phyloP scores from a whole-genome alignment of 2,329 filamentous ascomycete species.

The Colletotrichum caudatum region DNA sequence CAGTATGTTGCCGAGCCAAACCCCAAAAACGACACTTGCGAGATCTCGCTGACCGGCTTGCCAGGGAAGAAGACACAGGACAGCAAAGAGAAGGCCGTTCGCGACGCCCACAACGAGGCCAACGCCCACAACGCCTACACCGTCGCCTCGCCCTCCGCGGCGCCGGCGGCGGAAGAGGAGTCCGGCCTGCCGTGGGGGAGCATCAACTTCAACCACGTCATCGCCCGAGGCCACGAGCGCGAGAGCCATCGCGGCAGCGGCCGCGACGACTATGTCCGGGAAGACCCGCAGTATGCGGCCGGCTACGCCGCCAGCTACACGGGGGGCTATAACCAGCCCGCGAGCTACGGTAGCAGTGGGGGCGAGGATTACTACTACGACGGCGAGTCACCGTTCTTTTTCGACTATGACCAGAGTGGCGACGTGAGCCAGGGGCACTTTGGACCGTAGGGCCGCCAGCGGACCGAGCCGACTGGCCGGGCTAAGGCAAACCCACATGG shows the following conservation, averaged over 20 bases:
- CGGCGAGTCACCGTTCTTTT: conserved; percentile 44
- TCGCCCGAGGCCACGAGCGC: conserved; percentile 63
- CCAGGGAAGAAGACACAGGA: conserved; percentile 78
- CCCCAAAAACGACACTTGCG: background rate
- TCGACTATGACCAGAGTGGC: conserved; percentile 42
- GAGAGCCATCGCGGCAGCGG: conserved; percentile 59
- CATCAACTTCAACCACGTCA: conserved; percentile 69
- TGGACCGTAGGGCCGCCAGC: conserved; percentile 6
- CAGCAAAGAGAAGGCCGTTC: conserved; percentile 73
- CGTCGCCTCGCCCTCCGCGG: conserved; percentile 68
- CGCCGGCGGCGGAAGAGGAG: conserved; percentile 65
- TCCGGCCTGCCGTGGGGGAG: conserved; percentile 81
- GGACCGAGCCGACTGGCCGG: background rate
- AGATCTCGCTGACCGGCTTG: background rate
- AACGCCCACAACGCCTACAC: conserved; percentile 74
- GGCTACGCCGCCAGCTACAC: conserved; percentile 44
- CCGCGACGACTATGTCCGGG: conserved; percentile 52
- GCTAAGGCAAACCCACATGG: too few relatives aligned
- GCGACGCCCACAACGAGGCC: conserved; percentile 72
- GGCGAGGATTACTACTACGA: conserved; percentile 52
- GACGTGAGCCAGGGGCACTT: conserved; percentile 18
- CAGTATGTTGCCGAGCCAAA: conserved; percentile 62
- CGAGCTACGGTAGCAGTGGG: conserved; percentile 51
- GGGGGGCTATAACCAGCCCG: conserved; percentile 44
- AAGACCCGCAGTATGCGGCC: conserved; percentile 49